Evolutionary conservation across 2,329 filamentous ascomycete genomes (phyloP), one percentile per base, ranked within the genome.

Genomic region (Penicillium sp.): DNA sequence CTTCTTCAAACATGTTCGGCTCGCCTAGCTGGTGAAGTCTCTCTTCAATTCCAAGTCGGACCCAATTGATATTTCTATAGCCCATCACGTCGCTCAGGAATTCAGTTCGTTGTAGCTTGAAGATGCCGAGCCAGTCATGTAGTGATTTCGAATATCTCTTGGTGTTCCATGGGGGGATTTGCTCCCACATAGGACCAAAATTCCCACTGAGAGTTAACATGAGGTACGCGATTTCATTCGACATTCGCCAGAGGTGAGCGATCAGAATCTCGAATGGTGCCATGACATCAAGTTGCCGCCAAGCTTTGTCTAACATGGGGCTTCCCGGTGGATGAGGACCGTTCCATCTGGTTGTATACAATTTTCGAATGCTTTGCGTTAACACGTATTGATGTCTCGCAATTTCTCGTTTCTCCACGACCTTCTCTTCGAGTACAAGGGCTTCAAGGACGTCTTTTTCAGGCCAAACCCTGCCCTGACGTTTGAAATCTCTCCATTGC

Each of bases 261-360:
- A 39, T n/a, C 1, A 39, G n/a, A 2, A 54, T 31, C 4, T 53
- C 41, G 20, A 60, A 55, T 11, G 54, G 54, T 11, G 56, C 54
- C 19, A 54, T 35, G 26, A 54, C 41, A 46, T 63, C 57, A 13
- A 62, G 47, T 20, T 62, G 59, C 16, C 50, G 53, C 59, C 55
- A 61, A 40, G 53, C 41, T 19, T 52, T 51, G 40, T 50, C 34
- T 6, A 45, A n/a, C 15, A 39, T n/a, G n/a, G 40, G 20, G 11
- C 31, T 41, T 18, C 33, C 26, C 13, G 26, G 16, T 1, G 35
- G 31, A 9, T 33, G 35, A 7, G 15, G 30, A n/a, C 32, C 45
- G 27, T 28, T 46, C 43, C 41, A 45, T 29, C 25, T 41, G 4
- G 19, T 21, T 14, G 33, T 27, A 35, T 51, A 54, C 18, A 42